phyloP scores from a whole-genome alignment of 441 rosid genomes.

The Brassica hybrid region DNA sequence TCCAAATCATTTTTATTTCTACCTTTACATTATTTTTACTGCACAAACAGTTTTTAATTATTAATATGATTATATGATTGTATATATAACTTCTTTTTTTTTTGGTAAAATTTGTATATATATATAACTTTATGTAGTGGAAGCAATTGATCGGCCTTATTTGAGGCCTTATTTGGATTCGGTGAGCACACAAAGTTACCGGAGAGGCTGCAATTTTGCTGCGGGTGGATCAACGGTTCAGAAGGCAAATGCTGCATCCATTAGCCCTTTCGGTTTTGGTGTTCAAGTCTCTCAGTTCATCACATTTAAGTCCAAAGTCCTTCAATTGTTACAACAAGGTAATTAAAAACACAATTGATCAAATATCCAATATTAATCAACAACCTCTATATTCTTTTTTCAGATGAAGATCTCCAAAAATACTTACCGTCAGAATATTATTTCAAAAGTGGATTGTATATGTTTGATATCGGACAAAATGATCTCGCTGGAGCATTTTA shows the following conservation, averaged over 20 bases:
- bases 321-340: conserved; percentile 41
- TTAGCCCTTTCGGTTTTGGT: conserved; percentile 42
- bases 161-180: conserved; percentile 44
- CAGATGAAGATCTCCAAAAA: conserved; percentile 31
- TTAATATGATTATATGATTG: neutral
- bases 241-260: conserved; percentile 42
- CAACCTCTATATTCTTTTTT: too few relatives aligned
- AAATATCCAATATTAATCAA: neutral
- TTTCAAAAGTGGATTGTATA: conserved; percentile 39
- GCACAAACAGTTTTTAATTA: neutral
- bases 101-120: too few relatives aligned
- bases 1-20: neutral
- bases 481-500: conserved; percentile 50
- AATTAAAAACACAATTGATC: neutral
- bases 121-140: conserved; percentile 39
- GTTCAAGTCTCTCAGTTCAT: conserved; percentile 44
- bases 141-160: conserved; percentile 33
- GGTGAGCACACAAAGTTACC: conserved; percentile 37
- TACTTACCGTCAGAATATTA: conserved; percentile 35
- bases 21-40: neutral
- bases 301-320: conserved; percentile 39
- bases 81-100: too few relatives aligned
- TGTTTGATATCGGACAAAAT: conserved; percentile 96
- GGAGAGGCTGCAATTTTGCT: conserved; percentile 44
- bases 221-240: conserved; percentile 44